Percentiles rank a stretch among this genome's conserved stretches.
Conservation (phyloP, 768 basidiomycete genomes). For the Hysterangium stoloniferum region DNA sequence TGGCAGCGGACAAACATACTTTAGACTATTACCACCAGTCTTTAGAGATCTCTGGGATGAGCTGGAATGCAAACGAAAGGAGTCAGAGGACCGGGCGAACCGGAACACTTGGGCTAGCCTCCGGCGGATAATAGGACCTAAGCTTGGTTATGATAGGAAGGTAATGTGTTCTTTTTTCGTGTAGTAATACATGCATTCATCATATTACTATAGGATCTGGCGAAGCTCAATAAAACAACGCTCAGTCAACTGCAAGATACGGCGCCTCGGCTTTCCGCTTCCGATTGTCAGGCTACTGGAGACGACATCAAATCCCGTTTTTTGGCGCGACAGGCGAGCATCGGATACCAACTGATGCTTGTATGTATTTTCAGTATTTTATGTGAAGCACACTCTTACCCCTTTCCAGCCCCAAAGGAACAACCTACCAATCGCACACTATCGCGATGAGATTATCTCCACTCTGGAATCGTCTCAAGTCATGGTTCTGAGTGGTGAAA, state of each 20-base stretch:
- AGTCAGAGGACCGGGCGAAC: constrained; percentile 54
- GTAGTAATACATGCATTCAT: background rate
- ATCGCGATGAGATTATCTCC: constrained; percentile 63
- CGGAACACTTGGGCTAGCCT: constrained; percentile 65
- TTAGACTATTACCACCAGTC: constrained; percentile 69
- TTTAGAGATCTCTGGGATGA: constrained; percentile 93
- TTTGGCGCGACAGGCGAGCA: constrained; percentile 48
- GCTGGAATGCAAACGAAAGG: constrained; percentile 58
- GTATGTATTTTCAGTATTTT: constrained; percentile 35
- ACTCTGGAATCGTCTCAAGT: constrained; percentile 70
- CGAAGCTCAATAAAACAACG: background rate
- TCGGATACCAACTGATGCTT: constrained; percentile 82
- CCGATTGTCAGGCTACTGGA: background rate
- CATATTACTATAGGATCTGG: background rate
- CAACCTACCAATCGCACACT: constrained; percentile 76
- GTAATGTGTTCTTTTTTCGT: constrained; percentile 20
- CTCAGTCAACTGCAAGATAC: background rate
- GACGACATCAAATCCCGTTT: constrained; percentile 47
- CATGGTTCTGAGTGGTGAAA: constrained; percentile 81
- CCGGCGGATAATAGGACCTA: constrained; percentile 53
- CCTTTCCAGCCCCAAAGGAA: constrained; percentile 58
- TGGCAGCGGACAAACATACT: constrained; percentile 49
- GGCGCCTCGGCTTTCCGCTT: background rate
- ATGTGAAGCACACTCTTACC: constrained; percentile 4
- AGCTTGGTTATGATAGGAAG: constrained; percentile 37